Conservation (phyloP, 2,329 filamentous ascomycete species). For the Exophiala sp. region DNA sequence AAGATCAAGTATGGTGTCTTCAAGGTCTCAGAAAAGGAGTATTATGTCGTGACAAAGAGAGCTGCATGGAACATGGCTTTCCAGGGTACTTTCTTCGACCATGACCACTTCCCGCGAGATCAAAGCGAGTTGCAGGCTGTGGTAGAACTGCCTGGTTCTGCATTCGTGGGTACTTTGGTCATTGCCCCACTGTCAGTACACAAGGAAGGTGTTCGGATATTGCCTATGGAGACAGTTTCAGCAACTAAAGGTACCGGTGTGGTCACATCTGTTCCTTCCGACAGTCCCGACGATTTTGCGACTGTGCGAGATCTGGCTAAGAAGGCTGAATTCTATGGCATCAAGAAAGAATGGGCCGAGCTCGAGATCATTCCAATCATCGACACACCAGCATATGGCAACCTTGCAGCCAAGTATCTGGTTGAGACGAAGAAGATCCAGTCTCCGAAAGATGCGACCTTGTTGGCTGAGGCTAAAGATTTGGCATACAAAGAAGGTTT, state of each 20-base stretch:
- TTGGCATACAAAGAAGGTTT: conserved; percentile 95
- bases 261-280: conserved; percentile 91
- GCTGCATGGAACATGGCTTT: conserved; percentile 93
- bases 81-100: conserved; percentile 73
- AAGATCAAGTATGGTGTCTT: conserved; percentile 86
- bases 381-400: conserved; percentile 80
- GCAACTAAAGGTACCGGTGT: conserved; percentile 94
- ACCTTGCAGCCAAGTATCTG: conserved; percentile 76
- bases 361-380: conserved; percentile 87
- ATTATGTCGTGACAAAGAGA: conserved; percentile 74
- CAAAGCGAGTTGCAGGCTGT: conserved; percentile 74
- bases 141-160: conserved; percentile 70
- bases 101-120: conserved; percentile 46
- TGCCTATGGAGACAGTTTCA: conserved; percentile 93
- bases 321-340: conserved; percentile 94
- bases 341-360: conserved; percentile 94
- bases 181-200: conserved; percentile 85
- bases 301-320: conserved; percentile 84
- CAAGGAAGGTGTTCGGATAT: conserved; percentile 75
- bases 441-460: conserved; percentile 89
- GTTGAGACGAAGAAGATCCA: conserved; percentile 94
- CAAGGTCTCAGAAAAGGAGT: conserved; percentile 68
- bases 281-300: conserved; percentile 92
- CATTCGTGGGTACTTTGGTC: conserved; percentile 82
- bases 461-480: conserved; percentile 91